These are phyloP conservation scores for Aspergillus fischeri DNA, from an alignment of 2,329 filamentous ascomycete species.

Conservation along the genomic window DNA sequence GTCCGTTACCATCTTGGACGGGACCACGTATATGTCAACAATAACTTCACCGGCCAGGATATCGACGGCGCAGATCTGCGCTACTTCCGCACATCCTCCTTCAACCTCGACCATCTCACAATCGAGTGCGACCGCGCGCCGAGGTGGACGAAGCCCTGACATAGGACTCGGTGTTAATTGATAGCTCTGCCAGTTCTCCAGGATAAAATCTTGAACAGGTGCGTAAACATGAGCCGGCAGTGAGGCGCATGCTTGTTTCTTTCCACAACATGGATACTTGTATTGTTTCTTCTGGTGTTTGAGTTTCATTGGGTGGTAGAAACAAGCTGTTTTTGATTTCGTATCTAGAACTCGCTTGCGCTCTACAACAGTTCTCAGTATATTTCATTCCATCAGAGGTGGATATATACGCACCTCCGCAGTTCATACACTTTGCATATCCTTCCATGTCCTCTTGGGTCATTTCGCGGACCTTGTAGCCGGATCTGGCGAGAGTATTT, in stretches of 20 bases:
- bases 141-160: neutral
- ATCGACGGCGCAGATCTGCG: conserved; percentile 42
- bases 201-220: neutral
- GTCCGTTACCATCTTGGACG: conserved; percentile 29
- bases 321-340: neutral
- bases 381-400: no score
- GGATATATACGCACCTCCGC: neutral
- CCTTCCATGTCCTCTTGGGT: neutral
- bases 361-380: neutral
- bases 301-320: neutral
- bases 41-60: conserved; percentile 46
- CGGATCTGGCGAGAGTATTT: neutral
- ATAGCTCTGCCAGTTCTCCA: neutral
- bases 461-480: neutral
- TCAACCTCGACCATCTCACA: conserved; percentile 47
- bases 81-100: conserved; percentile 27
- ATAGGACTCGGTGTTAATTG: neutral
- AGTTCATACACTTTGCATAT: neutral
- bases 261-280: neutral
- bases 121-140: conserved; percentile 41
- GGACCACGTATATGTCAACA: conserved; percentile 42
- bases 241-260: neutral
- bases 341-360: neutral
- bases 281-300: neutral
- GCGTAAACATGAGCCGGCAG: neutral